Evolutionary conservation across 1,284 basidiomycete genomes (phyloP).

Genomic region (Peniophora sp.): DNA sequence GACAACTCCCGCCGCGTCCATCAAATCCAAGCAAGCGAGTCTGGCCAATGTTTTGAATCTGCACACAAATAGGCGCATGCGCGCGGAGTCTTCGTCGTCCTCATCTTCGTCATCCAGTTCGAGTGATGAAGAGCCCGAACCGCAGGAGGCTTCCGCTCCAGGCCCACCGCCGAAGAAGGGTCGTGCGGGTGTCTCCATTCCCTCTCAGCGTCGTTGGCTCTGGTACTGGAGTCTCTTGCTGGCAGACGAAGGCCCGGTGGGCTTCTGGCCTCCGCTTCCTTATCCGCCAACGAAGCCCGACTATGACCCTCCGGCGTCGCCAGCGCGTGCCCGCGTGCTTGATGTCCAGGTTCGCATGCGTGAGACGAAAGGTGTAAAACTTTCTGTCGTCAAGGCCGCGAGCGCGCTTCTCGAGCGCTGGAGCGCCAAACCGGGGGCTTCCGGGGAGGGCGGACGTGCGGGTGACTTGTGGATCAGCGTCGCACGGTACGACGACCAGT

Average conservation of each 20-base stretch:
- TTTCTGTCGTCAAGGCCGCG: conserved; percentile 45
- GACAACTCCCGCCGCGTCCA: conserved; percentile 1
- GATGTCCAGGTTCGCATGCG: conserved; percentile 50
- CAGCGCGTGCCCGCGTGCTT: conserved; percentile 32
- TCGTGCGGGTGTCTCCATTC: conserved; percentile 63
- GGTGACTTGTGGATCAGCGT: conserved; percentile 66
- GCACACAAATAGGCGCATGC: conserved; percentile 65
- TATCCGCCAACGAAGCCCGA: conserved; percentile 5
- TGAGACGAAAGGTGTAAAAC: conserved; percentile 42
- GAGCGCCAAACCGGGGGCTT: conserved; percentile 20
- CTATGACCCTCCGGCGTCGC: conserved; percentile 10
- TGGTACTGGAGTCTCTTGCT: conserved; percentile 69
- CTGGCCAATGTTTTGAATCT: conserved; percentile 57
- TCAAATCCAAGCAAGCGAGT: conserved; percentile 19
- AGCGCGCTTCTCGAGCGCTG: conserved; percentile 43
- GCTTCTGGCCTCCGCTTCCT: conserved; percentile 32
- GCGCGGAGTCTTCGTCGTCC: conserved; percentile 23
- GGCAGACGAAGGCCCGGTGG: conserved; percentile 40
- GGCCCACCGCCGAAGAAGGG: conserved; percentile 25
- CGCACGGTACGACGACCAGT: conserved; percentile 67
- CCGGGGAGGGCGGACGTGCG: conserved; percentile 13
- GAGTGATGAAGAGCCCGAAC: not conserved
- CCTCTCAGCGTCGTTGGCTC: conserved; percentile 66
- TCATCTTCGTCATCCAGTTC: conserved; percentile 4
- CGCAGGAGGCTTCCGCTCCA: not conserved